Percentiles rank a stretch among this genome's conserved stretches.
These are phyloP conservation scores for Annulohypoxylon moriforme DNA, from an alignment of 495 filamentous ascomycete species.

Conservation along the genomic window DNA sequence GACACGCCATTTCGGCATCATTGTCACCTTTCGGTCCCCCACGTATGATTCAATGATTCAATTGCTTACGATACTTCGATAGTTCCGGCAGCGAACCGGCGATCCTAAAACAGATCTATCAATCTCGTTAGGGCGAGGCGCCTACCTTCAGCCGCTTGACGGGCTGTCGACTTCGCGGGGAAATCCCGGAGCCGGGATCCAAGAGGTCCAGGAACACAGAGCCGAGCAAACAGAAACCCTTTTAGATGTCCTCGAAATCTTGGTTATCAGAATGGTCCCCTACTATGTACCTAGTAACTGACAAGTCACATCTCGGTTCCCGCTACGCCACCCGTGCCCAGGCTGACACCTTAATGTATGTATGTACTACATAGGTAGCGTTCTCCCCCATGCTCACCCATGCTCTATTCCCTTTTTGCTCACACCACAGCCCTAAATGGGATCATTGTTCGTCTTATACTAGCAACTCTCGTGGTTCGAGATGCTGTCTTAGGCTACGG, in stretches of 20 bases:
- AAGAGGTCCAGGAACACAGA: constrained; percentile 38
- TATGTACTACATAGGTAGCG: background rate
- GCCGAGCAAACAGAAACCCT: constrained; percentile 45
- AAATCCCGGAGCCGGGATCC: constrained; percentile 45
- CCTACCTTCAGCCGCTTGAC: constrained; percentile 40
- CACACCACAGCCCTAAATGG: constrained; percentile 32
- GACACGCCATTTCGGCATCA: constrained; percentile 40
- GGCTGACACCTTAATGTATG: constrained; percentile 28
- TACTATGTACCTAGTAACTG: constrained; percentile 28
- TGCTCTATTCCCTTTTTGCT: constrained; percentile 20
- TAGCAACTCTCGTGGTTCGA: background rate
- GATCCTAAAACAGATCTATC: constrained; percentile 36
- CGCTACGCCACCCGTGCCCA: constrained; percentile 31
- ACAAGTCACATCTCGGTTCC: constrained; percentile 46
- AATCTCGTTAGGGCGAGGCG: constrained; percentile 29
- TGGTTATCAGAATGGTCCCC: constrained; percentile 32
- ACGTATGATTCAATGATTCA: constrained; percentile 41
- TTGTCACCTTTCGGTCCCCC: constrained; percentile 32
- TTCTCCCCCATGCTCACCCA: background rate
- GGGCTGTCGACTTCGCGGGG: constrained; percentile 45
- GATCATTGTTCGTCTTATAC: constrained; percentile 20
- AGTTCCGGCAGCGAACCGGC: constrained; percentile 34
- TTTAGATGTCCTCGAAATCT: constrained; percentile 39
- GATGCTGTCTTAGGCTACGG: constrained; percentile 7
- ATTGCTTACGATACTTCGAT: constrained; percentile 33